phyloP scores from a whole-genome alignment of 768 basidiomycete species.

The Xanthoconium stramineum region DNA sequence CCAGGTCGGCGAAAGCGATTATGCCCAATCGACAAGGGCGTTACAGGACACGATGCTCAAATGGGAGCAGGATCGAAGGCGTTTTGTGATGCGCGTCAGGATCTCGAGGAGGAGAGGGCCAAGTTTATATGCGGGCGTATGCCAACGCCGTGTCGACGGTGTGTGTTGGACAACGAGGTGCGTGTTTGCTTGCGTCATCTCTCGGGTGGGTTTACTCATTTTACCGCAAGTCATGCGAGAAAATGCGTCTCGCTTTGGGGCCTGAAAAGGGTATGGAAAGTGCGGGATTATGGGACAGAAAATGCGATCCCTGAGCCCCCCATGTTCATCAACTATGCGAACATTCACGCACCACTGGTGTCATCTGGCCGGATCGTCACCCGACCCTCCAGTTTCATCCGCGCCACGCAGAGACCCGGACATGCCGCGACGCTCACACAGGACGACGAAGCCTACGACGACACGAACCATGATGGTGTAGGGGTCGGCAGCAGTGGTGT shows the following conservation, averaged over 20 bases:
- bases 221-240: conserved; percentile 77
- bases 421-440: conserved; percentile 24
- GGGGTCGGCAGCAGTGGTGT: conserved; percentile 52
- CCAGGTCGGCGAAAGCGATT: conserved; percentile 87
- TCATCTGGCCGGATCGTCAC: conserved; percentile 54
- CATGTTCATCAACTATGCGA: conserved; percentile 78
- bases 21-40: conserved; percentile 78
- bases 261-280: conserved; percentile 85
- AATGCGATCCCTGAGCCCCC: conserved; percentile 86
- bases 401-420: conserved; percentile 36
- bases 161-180: conserved; percentile 94
- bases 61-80: conserved; percentile 92
- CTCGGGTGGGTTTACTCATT: background rate
- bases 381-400: conserved; percentile 54
- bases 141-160: conserved; percentile 92
- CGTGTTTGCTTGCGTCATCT: conserved; percentile 23
- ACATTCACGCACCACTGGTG: conserved; percentile 60
- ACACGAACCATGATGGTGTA: conserved; percentile 58
- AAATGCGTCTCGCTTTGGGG: conserved; percentile 79
- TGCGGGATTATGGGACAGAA: conserved; percentile 86
- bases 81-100: conserved; percentile 94
- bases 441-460: conserved; percentile 49
- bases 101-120: conserved; percentile 91
- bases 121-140: conserved; percentile 93
- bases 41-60: conserved; percentile 74